Evolutionary conservation across 176 grass and related monocot genomes (phyloP).

Genomic region (Rhipidocladum racemiflorum): DNA sequence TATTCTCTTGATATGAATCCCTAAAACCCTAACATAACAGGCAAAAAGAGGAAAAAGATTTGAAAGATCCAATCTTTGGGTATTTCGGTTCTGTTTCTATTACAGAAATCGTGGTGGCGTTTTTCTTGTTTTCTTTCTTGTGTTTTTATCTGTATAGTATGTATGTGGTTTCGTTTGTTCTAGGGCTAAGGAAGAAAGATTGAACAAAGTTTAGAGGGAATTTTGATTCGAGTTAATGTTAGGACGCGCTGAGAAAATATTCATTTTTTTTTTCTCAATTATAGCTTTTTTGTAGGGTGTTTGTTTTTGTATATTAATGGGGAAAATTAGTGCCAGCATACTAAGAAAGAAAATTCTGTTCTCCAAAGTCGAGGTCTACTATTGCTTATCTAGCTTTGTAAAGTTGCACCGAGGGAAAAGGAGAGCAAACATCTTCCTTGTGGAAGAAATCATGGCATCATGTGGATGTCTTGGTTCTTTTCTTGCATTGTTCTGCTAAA

Average conservation of each 20-base stretch:
- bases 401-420: background rate
- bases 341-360: background rate
- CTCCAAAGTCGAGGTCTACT: background rate
- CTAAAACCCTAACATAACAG: background rate
- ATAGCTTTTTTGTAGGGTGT: background rate
- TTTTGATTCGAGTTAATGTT: conserved; percentile 16
- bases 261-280: background rate
- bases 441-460: background rate
- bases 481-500: background rate
- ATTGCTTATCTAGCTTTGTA: background rate
- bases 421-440: background rate
- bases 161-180: background rate
- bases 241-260: background rate
- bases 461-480: background rate
- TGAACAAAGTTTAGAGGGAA: background rate
- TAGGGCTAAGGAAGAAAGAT: background rate
- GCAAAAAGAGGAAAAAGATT: background rate
- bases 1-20: background rate
- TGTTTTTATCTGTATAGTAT: background rate
- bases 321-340: background rate
- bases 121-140: background rate
- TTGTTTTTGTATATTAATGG: background rate
- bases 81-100: conserved; percentile 5
- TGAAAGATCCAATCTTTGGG: conserved; percentile 13
- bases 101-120: background rate